Conservation (phyloP, 805 yeast genomes). For the Wickerhamiella allomyrinae region DNA sequence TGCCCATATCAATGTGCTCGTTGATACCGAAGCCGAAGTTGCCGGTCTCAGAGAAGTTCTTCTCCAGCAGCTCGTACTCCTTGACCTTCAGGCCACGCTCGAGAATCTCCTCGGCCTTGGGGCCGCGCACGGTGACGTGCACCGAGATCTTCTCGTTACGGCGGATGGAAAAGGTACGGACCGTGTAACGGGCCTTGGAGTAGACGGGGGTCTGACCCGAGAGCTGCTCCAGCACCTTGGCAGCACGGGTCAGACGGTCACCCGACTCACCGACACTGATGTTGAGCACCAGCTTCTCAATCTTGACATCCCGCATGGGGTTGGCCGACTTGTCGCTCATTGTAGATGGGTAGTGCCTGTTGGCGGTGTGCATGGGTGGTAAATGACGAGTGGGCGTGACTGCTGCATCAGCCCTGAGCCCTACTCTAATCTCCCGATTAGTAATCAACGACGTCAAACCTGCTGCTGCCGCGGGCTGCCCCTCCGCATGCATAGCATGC, state of each 20-base stretch:
- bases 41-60: conserved; percentile 97
- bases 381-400: not conserved
- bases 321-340: conserved; percentile 34
- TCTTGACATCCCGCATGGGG: conserved; percentile 97
- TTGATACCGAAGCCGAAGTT: conserved; percentile 99
- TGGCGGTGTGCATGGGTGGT: not conserved
- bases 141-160: conserved; percentile 99
- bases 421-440: no score
- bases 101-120: conserved; percentile 98
- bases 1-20: conserved; percentile 99
- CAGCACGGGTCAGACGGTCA: conserved; percentile 99
- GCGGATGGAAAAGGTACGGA: conserved; percentile 99
- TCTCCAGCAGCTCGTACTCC: conserved; percentile 91
- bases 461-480: no score
- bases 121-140: conserved; percentile 99
- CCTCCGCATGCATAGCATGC: no score
- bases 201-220: conserved; percentile 99
- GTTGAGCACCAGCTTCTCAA: conserved; percentile 98
- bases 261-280: conserved; percentile 99
- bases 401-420: not conserved
- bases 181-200: conserved; percentile 99
- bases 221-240: conserved; percentile 98
- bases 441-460: no score
- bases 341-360: conserved; percentile 3
- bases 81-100: conserved; percentile 99